phyloP scores from a whole-genome alignment of 495 filamentous ascomycete species.

The Hyaloscypha variabilis region DNA sequence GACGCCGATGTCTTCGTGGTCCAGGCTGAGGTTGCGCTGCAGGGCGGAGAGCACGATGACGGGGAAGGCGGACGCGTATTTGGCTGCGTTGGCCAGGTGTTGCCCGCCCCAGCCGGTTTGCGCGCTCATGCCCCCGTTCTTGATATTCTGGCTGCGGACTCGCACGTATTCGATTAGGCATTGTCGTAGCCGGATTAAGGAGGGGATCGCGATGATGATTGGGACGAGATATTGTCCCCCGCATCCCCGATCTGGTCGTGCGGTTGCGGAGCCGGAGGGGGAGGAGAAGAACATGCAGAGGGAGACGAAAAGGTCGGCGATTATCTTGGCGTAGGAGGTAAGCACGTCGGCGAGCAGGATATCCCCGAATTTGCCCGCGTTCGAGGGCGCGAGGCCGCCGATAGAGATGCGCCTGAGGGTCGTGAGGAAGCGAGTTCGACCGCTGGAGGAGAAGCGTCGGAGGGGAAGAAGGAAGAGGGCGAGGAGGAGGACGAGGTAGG shows the following conservation, averaged over 20 bases:
- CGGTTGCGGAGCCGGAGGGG: conserved; percentile 67
- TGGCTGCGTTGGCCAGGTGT: conserved; percentile 89
- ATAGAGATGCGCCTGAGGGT: conserved; percentile 73
- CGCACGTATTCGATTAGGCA: conserved; percentile 87
- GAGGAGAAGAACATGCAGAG: conserved; percentile 83
- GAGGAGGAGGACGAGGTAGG: conserved; percentile 71
- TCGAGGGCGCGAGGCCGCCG: conserved; percentile 77
- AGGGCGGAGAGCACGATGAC: conserved; percentile 79
- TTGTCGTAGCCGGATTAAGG: conserved; percentile 84
- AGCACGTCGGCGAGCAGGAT: conserved; percentile 92
- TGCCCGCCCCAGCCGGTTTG: conserved; percentile 68
- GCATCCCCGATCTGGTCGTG: conserved; percentile 77
- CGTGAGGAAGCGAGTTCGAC: conserved; percentile 73
- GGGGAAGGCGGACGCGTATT: conserved; percentile 90
- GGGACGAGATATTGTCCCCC: conserved; percentile 77
- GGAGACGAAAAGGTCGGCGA: conserved; percentile 86
- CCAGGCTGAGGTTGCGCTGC: conserved; percentile 63
- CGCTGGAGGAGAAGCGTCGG: conserved; percentile 67
- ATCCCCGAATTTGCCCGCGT: conserved; percentile 90
- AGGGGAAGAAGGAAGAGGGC: conserved; percentile 73
- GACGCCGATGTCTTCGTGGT: conserved; percentile 43
- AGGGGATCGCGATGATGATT: conserved; percentile 78
- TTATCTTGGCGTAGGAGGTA: conserved; percentile 89
- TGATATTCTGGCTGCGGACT: conserved; percentile 57
- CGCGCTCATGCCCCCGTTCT: conserved; percentile 32